A percentile compares a stretch with the other conserved stretches of the same genome.
These are phyloP conservation scores for Biancaea sappan DNA, from an alignment of 306 rosid species.

Conservation along the genomic window DNA sequence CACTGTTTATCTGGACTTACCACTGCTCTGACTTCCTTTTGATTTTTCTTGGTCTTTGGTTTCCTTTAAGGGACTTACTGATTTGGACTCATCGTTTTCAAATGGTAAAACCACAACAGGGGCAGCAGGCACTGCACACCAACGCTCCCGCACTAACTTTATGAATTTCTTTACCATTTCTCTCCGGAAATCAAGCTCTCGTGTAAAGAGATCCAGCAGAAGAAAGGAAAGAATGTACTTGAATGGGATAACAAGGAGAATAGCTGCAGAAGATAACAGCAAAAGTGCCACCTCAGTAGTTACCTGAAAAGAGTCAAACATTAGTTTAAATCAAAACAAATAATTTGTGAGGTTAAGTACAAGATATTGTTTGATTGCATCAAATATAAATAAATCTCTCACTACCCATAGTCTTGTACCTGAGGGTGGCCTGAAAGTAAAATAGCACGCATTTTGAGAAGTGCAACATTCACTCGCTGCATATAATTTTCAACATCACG, in stretches of 20 bases:
- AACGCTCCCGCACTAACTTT: slow-evolving; percentile 70
- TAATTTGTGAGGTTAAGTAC: slow-evolving; percentile 4
- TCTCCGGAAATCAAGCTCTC: slow-evolving; percentile 82
- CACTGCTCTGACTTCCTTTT: slow-evolving; percentile 42
- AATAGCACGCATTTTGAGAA: slow-evolving; percentile 79
- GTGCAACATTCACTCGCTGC: slow-evolving; percentile 79
- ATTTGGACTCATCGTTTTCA: slow-evolving; percentile 50
- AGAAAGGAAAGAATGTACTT: slow-evolving; percentile 76
- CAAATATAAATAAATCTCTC: slow-evolving; percentile 11
- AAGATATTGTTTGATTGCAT: slow-evolving; percentile 14
- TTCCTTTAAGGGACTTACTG: slow-evolving; percentile 49
- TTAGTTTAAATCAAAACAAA: neutral
- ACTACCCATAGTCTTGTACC: slow-evolving; percentile 48
- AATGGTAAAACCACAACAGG: slow-evolving; percentile 87
- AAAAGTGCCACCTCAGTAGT: slow-evolving; percentile 82
- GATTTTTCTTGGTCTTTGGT: slow-evolving; percentile 46
- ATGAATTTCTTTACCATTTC: slow-evolving; percentile 72
- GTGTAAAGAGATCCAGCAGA: slow-evolving; percentile 77
- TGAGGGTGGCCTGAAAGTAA: slow-evolving; percentile 92
- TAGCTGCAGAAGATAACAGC: slow-evolving; percentile 61
- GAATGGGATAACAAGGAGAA: slow-evolving; percentile 74
- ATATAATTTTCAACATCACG: slow-evolving; percentile 72
- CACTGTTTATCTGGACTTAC: slow-evolving; percentile 1
- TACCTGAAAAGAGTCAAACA: slow-evolving; percentile 56
- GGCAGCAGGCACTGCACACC: slow-evolving; percentile 89